phyloP scores from a whole-genome alignment of 2,329 filamentous ascomycete species.

The Trichoderma atroviride region DNA sequence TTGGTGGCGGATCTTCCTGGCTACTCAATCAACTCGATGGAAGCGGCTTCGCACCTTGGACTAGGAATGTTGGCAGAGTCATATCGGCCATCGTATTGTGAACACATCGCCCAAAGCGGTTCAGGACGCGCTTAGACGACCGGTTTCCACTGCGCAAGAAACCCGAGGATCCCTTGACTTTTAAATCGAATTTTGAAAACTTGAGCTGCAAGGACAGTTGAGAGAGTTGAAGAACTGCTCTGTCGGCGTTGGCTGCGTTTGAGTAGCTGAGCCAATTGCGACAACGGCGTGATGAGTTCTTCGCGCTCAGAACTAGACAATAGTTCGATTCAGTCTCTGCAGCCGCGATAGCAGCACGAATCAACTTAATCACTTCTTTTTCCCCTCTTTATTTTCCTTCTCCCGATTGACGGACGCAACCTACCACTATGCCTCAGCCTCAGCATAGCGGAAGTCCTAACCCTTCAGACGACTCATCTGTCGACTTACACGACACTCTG shows the following conservation, averaged over 20 bases:
- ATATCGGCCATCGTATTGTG: background rate
- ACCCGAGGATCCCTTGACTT: background rate
- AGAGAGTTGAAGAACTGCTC: background rate
- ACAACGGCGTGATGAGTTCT: slow-evolving; percentile 17
- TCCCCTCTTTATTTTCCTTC: too few species aligned
- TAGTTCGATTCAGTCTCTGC: slow-evolving; percentile 6
- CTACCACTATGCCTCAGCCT: slow-evolving; percentile 13
- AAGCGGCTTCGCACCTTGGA: background rate
- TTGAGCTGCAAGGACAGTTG: background rate
- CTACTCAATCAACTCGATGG: background rate
- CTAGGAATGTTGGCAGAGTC: background rate
- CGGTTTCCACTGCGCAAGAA: background rate
- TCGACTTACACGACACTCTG: slow-evolving; percentile 14
- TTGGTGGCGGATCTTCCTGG: background rate
- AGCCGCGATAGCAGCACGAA: background rate
- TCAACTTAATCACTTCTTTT: background rate
- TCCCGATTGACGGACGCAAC: background rate
- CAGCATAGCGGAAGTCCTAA: slow-evolving; percentile 18
- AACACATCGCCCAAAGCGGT: background rate
- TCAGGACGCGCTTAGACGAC: background rate
- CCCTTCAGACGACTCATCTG: slow-evolving; percentile 21
- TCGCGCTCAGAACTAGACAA: slow-evolving; percentile 5
- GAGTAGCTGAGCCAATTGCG: slow-evolving; percentile 6
- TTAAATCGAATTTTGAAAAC: background rate
- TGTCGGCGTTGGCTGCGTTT: slow-evolving; percentile 3